Percentiles rank a stretch among this genome's conserved stretches.
phyloP scores from a whole-genome alignment of 441 rosid species.

The Adansonia grandidieri region DNA sequence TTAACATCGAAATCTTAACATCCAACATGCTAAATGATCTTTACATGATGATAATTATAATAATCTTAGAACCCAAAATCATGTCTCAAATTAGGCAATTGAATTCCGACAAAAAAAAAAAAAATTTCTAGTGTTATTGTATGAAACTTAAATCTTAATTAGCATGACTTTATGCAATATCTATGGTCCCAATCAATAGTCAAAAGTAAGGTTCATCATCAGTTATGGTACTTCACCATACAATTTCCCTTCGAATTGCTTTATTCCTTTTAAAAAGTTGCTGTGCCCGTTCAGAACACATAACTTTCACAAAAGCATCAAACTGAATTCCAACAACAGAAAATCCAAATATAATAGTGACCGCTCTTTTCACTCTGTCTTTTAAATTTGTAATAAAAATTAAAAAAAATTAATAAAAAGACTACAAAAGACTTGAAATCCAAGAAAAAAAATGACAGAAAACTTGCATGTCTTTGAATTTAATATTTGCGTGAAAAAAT shows the following conservation, averaged over 20 bases:
- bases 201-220: constrained; percentile 1
- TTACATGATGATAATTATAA: too few relatives aligned
- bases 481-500: constrained; percentile 38
- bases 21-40: not conserved
- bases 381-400: not conserved
- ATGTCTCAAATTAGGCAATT: too few relatives aligned
- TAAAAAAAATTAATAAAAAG: not conserved
- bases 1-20: not conserved
- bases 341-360: constrained; percentile 27
- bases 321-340: constrained; percentile 22
- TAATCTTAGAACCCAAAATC: too few relatives aligned
- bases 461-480: constrained; percentile 30
- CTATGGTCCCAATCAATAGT: not conserved
- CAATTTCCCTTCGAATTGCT: not conserved
- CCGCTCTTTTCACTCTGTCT: constrained; percentile 16
- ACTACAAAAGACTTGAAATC: constrained; percentile 27
- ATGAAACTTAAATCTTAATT: not conserved
- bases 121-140: too few relatives aligned
- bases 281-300: constrained; percentile 8
- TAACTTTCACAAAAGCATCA: not conserved
- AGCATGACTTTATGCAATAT: not conserved
- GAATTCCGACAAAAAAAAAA: too few relatives aligned
- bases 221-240: not conserved
- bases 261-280: not conserved
- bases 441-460: not conserved